Conservation (phyloP, 2,329 filamentous ascomycete species). For the Epichloe typhina region DNA sequence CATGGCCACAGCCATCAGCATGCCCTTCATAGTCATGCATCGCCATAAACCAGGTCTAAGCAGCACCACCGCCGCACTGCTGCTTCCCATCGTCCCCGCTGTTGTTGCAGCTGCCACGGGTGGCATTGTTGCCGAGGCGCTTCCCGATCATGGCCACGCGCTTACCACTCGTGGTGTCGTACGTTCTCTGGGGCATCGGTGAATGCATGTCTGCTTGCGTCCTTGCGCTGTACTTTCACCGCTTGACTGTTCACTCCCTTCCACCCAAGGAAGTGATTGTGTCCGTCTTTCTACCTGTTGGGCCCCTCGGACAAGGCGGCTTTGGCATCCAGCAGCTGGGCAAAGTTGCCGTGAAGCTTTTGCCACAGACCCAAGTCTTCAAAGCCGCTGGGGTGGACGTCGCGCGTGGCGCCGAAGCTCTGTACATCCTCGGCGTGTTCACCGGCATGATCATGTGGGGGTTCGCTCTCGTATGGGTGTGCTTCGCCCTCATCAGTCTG, state of each 20-base stretch:
- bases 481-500: slow-evolving; percentile 29
- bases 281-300: slow-evolving; percentile 53
- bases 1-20: slow-evolving; percentile 37
- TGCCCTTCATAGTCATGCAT: slow-evolving; percentile 43
- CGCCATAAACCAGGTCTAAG: slow-evolving; percentile 33
- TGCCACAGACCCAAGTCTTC: slow-evolving; percentile 30
- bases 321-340: slow-evolving; percentile 43
- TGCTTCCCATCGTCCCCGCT: slow-evolving; percentile 53
- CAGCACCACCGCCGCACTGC: slow-evolving; percentile 49
- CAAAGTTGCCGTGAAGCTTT: slow-evolving; percentile 28
- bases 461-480: slow-evolving; percentile 30
- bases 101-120: slow-evolving; percentile 54
- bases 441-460: slow-evolving; percentile 30
- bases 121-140: slow-evolving; percentile 46
- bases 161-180: slow-evolving; percentile 49
- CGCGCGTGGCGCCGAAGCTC: slow-evolving; percentile 25
- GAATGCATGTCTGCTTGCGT: slow-evolving; percentile 45
- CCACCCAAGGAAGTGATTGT: slow-evolving; percentile 55
- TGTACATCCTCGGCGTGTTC: slow-evolving; percentile 45
- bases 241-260: slow-evolving; percentile 51
- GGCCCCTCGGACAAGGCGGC: slow-evolving; percentile 53
- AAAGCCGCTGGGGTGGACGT: slow-evolving; percentile 23
- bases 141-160: slow-evolving; percentile 41
- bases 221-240: slow-evolving; percentile 56
- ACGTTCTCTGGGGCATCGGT: slow-evolving; percentile 56